Evolutionary conservation across 441 rosid species (phyloP), one percentile per base, ranked within the genome.

Genomic region (Brassica balearica): DNA sequence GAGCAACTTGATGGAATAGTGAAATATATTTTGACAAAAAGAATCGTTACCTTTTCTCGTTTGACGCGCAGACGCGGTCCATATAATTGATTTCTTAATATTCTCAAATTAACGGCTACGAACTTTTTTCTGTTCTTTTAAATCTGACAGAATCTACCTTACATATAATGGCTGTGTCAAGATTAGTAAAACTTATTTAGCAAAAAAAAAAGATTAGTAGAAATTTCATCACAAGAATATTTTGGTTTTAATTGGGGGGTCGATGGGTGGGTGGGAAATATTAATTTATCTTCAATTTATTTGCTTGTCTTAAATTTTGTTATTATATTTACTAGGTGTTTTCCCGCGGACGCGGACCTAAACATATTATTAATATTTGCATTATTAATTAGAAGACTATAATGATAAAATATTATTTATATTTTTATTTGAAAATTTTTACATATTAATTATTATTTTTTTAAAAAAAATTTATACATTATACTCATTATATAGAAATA

Each of bases 1-100:
- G 34, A 74, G 72, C 79, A 80, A 80, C 63, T 80, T 74, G 82
- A 27, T 74, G 56, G 56, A 74, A 70, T 74, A 10, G 71, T 64
- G 68, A 67, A 17, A 68, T 10, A 19, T 66, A 36, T 51, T n/a
- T 43, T 69, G 69, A 70, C 72, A 75, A 75, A 58, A 80, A 69
- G 82, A 75, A 70, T 74, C 82, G 38, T 70, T 6, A 65, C 56
- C 34, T 74, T 80, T 69, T 70, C 2, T 70, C 60, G 65, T 70
- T 65, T 32, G 10, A 36, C 59, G 17, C 17, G 17, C 17, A 15
- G 17, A 15, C 17, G 41, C 56, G 41, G 72, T 43, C 74, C 78
- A 79, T 72, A 66, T 66, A 71, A 15, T 62, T 12, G 74, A 51
- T 62, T 71, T 58, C 53, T 27, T 59, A n/a, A 38, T 71, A 72